Conservation (phyloP, 345 rosid species). For the Corchorus capsularis region DNA sequence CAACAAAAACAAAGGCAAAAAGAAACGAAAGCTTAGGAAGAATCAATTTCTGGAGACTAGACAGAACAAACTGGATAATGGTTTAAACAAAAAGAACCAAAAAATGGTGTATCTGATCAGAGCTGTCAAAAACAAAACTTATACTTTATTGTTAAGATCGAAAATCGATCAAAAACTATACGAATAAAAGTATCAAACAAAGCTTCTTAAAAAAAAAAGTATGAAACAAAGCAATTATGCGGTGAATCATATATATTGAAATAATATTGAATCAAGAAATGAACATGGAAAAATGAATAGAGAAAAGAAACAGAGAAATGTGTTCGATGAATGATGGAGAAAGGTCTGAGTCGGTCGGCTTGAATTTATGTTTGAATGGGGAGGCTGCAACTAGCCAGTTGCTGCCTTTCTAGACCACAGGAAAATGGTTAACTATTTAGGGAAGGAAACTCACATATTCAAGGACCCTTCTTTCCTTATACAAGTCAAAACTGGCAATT, state of each 20-base stretch:
- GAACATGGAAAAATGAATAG: background rate
- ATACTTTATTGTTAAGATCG: background rate
- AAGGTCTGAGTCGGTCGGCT: background rate
- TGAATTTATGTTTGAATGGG: constrained; percentile 5
- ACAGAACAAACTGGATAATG: background rate
- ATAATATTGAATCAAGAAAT: background rate
- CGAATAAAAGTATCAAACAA: background rate
- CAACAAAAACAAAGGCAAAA: background rate
- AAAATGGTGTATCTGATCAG: background rate
- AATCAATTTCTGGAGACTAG: constrained; percentile 2
- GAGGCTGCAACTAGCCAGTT: background rate
- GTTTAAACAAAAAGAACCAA: background rate
- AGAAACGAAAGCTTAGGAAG: background rate
- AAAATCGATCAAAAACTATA: constrained; percentile 6
- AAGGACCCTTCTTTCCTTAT: background rate
- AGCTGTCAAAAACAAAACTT: background rate
- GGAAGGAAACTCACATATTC: too few relatives aligned
- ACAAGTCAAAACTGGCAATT: constrained; percentile 1
- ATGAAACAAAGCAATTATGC: background rate
- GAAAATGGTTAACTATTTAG: background rate
- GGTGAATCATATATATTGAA: too few relatives aligned
- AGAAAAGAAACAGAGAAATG: background rate
- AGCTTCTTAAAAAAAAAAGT: background rate
- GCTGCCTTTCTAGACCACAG: constrained; percentile 14
- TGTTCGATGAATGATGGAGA: background rate